Evolutionary conservation across 2,329 filamentous ascomycete genomes (phyloP), one percentile per base, ranked within the genome.

Genomic region (Tolypocladium ovalisporum): DNA sequence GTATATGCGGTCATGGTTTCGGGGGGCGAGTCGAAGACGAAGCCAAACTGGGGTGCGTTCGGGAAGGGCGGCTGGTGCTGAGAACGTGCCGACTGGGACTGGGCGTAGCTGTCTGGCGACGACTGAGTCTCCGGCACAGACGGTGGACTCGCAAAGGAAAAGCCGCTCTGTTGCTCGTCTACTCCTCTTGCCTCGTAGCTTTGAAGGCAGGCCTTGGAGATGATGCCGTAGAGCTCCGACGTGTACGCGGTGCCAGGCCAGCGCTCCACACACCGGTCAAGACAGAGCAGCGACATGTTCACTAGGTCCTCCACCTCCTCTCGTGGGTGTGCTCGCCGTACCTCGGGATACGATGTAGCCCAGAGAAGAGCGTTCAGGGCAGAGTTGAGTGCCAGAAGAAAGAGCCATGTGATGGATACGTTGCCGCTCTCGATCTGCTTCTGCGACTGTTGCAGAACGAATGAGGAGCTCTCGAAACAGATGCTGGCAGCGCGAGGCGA

Each of bases 331-430:
- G 82, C 77, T 56, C 82, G 81, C 52, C 94, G 86, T 29, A 97
- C 86, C 62, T 93, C 88, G 4, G 87, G 81, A 67, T 96, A 97
- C 1, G 92, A 96, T 9, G 96, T 81, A 1, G 89, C 85, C 94
- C 94, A 99, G 1, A 99, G 80, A 54, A 97, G 82, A 6, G 90
- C 92, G 68, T 96, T 97, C 58, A 97, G 81, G 5, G 89, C 86
- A 84, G 95, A 94, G 74, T 95, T 97, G 44, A 97, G 81, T 24
- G 88, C 86, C 58, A 96, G 81, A 1, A 96, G 84, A 67, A 96
- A 96, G 49, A 96, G 87, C 93, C 93, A 97, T 1, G 92, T 97
- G 59, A 97, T 79, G 67, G 97, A 93, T 13, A 94, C 84, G 27
- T 85, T 85, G 17, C 82, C 81, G 19, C 81, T 85, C 62, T 87